Evolutionary conservation across 257 asterid genomes (phyloP), one percentile per base, ranked within the genome.

Genomic region (Solanum tacnaense): DNA sequence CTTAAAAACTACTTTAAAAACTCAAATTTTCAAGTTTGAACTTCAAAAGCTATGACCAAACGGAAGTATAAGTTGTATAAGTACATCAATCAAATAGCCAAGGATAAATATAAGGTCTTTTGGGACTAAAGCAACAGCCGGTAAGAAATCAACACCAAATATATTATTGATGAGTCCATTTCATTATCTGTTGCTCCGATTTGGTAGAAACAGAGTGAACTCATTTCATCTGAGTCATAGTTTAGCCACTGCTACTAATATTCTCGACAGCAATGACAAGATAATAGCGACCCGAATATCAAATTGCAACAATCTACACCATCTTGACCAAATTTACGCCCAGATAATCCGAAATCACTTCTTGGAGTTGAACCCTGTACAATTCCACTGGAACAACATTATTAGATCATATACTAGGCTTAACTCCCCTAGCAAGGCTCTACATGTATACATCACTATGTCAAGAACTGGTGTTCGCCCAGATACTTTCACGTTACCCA

Each of bases 381-480:
- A 98, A 25, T 97, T 96, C 76, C 95, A 95, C 85, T 97, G 92
- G 89, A 97, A 97, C 88, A 95, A 92, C 92, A 90, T 97, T 84
- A 91, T 93, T 31, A 91, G 99, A 94, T 90, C 92, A 39, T 96
- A 88, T 89, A 86, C 89, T 52, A 87, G 93, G 46, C 91, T 97
- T 7, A 88, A 89, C n/a, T 94, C 98, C 3, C 98, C 96, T 13
- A 62, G 32, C 21, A 94, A 91, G 35, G 98, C 99, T 13, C 83
- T 91, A 84, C 91, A 74, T 65, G 89, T 94, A 85, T 94, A 87
- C 75, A 79, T 91, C n/a, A 87, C 89, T 91, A 97, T 97, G 99
- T 86, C 90, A 9, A 91, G 95, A 25, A 89, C 94, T 35, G 93
- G 94, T 32, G 88, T 95, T 73, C 31, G 76, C 7, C 96, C 96